These are phyloP conservation scores for Platanus orientalis DNA, from an alignment of 164 flowering plant species.

Conservation along the genomic window DNA sequence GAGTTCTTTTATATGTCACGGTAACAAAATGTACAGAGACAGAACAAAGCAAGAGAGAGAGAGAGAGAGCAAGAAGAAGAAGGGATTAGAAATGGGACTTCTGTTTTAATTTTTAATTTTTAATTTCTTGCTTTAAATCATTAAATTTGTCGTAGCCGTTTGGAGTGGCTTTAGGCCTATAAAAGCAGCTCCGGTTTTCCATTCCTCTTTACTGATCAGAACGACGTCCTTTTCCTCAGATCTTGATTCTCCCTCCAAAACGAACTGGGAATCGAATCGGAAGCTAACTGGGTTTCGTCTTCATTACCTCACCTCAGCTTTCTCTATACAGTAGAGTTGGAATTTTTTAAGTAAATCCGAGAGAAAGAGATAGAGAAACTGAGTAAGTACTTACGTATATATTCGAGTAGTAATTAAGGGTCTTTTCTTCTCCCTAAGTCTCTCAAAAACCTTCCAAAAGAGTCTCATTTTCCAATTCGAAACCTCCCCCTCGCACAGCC, in stretches of 20 bases:
- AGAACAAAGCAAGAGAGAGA: no score
- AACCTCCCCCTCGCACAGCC: conserved; percentile 16
- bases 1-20: conserved; percentile 7
- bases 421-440: conserved; percentile 7
- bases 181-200: conserved; percentile 16
- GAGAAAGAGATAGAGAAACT: neutral
- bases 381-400: neutral
- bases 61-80: no score
- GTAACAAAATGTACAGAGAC: no score
- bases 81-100: no score
- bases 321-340: neutral
- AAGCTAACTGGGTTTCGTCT: conserved; percentile 17
- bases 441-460: neutral
- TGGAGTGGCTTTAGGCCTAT: conserved; percentile 18
- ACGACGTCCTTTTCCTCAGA: conserved; percentile 27
- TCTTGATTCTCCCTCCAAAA: conserved; percentile 16
- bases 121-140: no score
- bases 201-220: conserved; percentile 23
- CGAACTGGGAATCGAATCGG: conserved; percentile 30
- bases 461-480: no score
- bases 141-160: conserved; percentile 2
- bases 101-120: neutral
- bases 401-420: neutral
- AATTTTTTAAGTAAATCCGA: no score
- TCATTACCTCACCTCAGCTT: conserved; percentile 5